Conservation (phyloP, 129 eudicot species). For the sunflower (Helianthus annuus) region DNA sequence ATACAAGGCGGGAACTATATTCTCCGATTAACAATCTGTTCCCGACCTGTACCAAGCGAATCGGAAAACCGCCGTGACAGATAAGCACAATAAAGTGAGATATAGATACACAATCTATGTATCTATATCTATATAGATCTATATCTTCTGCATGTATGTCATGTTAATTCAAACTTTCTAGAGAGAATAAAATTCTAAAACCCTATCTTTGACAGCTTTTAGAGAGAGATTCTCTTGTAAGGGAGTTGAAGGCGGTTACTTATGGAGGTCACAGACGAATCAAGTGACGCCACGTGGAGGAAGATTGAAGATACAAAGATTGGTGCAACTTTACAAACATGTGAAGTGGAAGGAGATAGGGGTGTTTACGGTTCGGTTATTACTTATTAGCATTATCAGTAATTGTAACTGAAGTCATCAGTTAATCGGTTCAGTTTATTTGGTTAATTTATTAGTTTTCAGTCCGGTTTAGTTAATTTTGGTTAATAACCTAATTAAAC, state of each 20-base stretch:
- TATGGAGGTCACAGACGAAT: constrained; percentile 43
- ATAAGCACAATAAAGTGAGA: background rate
- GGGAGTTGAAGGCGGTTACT: constrained; percentile 23
- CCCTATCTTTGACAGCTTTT: constrained; percentile 25
- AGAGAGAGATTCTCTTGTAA: constrained; percentile 17
- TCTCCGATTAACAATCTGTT: constrained; percentile 42
- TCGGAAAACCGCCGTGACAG: constrained; percentile 62
- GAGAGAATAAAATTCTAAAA: background rate
- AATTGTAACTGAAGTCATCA: too few species aligned
- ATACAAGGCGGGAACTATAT: constrained; percentile 71
- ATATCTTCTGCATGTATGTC: constrained; percentile 34
- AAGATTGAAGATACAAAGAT: background rate
- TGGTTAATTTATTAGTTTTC: too few species aligned
- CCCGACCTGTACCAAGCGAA: constrained; percentile 99
- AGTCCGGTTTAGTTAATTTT: too few species aligned
- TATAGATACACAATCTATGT: constrained; percentile 13
- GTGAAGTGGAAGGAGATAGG: too few species aligned
- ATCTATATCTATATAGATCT: background rate
- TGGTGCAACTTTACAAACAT: background rate
- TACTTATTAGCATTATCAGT: too few species aligned
- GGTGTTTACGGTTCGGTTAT: too few species aligned
- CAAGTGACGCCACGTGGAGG: constrained; percentile 33
- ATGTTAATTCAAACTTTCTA: constrained; percentile 10
- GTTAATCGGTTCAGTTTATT: too few species aligned
- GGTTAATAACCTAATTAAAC: too few species aligned